Evolutionary conservation across 108 stramenopile genomes (phyloP), one percentile per base, ranked within the genome.

Genomic region (Phaeodactylum tricornutum): DNA sequence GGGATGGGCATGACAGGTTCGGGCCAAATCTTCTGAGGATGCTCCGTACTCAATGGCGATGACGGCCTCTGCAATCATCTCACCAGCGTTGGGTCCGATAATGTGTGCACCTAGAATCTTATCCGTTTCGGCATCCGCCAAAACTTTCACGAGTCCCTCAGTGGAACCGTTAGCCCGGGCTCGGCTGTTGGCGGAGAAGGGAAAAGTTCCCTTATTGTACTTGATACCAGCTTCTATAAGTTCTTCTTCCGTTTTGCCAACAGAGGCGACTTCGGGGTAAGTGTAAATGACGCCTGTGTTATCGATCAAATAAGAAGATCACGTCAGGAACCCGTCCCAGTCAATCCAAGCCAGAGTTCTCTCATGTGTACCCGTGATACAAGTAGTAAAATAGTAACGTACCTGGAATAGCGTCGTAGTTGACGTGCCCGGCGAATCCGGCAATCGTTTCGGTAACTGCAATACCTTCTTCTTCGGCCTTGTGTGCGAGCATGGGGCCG

Each of bases 401-500:
- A 71, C 69, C 96, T 29, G 98, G 98, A 70, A 99, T 96, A 26
- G 90, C 94, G 70, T 99, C 94, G 64, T 99, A 99, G 69, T 98
- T 98, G 53, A 99, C 98, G 66, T 99, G 98, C 36, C 98, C 98
- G 8, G 96, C 95, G 49, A 67, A 89, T 47, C 98, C 98, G 29
- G 96, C 95, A 57, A 99, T 94, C 30, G 63, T 90, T 69, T 99
- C 98, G 11, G 96, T 91, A 43, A 81, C 84, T 11, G 96, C 98
- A 61, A 97, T 94, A 26, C 96, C 96, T 62, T 99, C 98, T 62
- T 99, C 96, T 72, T 99, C 98, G 17, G 98, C 98, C 79, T 99
- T 99, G 88, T 99, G 98, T 4, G 98, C 98, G 39, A 99, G 71
- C 98, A 99, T 99, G 46, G 98, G 96, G n/a, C 98, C 98, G 56